phyloP scores from a whole-genome alignment of 2,329 filamentous ascomycete genomes.

The Fusarium hostae region DNA sequence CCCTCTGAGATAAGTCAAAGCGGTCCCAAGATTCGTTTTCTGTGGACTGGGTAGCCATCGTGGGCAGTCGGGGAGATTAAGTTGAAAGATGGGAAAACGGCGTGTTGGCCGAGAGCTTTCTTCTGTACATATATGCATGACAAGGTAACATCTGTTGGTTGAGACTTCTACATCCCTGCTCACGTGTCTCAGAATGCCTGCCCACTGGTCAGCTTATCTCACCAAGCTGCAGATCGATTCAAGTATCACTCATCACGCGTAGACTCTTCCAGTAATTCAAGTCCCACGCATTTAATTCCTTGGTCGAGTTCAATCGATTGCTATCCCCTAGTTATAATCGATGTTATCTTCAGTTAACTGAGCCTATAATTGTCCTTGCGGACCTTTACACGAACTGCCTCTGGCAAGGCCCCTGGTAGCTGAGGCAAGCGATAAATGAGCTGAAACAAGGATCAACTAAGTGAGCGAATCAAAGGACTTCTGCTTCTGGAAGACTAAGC shows the following conservation, averaged over 20 bases:
- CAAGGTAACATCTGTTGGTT: neutral
- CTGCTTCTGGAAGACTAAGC: neutral
- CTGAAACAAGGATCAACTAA: neutral
- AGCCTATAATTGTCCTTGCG: neutral
- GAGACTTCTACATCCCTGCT: neutral
- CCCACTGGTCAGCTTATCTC: neutral
- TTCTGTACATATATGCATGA: neutral
- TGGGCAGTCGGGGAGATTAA: neutral
- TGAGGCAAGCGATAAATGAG: neutral
- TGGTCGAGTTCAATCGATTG: too few species aligned
- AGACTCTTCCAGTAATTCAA: accelerated
- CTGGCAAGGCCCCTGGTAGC: neutral
- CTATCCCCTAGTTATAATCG: too few species aligned
- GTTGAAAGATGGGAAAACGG: neutral
- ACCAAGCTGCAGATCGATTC: neutral
- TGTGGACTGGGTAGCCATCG: neutral
- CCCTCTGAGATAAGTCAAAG: neutral
- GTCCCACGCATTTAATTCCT: accelerated
- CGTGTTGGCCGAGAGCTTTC: neutral
- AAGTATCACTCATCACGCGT: neutral
- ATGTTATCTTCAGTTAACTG: neutral
- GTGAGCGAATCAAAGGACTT: neutral
- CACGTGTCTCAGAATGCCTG: neutral
- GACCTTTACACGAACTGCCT: neutral
- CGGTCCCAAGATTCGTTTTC: neutral